A percentile compares a stretch with the other conserved stretches of the same genome.
These are phyloP conservation scores for Aspergillus tanneri DNA, from an alignment of 2,329 filamentous ascomycete species.

Conservation along the genomic window DNA sequence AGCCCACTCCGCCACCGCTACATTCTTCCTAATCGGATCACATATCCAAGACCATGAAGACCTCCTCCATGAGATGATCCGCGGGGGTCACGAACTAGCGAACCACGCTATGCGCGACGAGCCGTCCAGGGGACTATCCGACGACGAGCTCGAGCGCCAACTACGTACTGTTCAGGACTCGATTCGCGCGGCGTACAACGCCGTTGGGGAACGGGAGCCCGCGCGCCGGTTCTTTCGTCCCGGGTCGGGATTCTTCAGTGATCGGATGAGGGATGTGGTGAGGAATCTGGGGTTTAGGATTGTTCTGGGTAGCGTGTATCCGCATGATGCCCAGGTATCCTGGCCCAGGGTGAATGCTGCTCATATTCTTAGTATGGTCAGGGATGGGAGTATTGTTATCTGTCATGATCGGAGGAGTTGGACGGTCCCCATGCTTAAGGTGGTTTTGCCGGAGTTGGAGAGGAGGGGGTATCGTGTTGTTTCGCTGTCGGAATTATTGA, in stretches of 20 bases:
- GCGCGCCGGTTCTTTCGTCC: slow-evolving; percentile 73
- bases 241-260: slow-evolving; percentile 79
- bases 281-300: slow-evolving; percentile 65
- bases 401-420: slow-evolving; percentile 83
- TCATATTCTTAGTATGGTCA: slow-evolving; percentile 77
- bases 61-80: slow-evolving; percentile 58
- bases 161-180: slow-evolving; percentile 63
- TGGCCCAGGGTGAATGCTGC: slow-evolving; percentile 68
- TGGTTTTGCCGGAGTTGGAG: slow-evolving; percentile 69
- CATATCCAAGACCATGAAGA: slow-evolving; percentile 63
- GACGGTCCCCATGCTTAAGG: slow-evolving; percentile 75
- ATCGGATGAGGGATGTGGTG: slow-evolving; percentile 63
- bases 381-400: slow-evolving; percentile 75
- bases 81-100: slow-evolving; percentile 67
- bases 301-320: slow-evolving; percentile 82
- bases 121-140: slow-evolving; percentile 62
- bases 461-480: slow-evolving; percentile 69
- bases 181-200: slow-evolving; percentile 58
- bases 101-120: slow-evolving; percentile 92
- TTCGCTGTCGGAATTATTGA: slow-evolving; percentile 67
- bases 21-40: slow-evolving; percentile 83
- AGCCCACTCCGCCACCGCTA: slow-evolving; percentile 67
- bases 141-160: slow-evolving; percentile 61
- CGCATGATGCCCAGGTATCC: slow-evolving; percentile 83
- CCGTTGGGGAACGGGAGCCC: slow-evolving; percentile 37